Base-by-base conservation (phyloP, 75 land plant genomes). In the Selaginella tamariscina region DNA sequence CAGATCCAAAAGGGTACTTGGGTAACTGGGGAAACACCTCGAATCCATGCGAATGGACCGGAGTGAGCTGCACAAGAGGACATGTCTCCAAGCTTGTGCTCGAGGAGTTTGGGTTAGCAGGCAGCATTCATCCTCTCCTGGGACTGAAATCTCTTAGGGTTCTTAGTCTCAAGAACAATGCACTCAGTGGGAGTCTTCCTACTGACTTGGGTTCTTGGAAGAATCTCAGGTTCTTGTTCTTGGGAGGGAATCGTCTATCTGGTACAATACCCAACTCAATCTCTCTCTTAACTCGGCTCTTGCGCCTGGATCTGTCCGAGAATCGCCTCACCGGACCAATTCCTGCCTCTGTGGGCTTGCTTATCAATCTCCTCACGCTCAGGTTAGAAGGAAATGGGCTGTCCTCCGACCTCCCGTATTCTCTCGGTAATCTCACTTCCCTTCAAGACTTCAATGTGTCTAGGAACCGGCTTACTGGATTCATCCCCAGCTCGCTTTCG, bases 401-500 rank as follows among this genome's bases (percentile, higher is more conserved):
- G 32, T 32, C 65, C 84, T 8, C 31, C n/a, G 27, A 71, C 82
- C 0, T 86, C 86, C 8, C 24, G 64, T 32, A 74, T 86, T 55
- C n/a, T 18, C 63, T 90, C 8, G 70, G 80, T 23, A 68, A 66
- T 2, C 86, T 74, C 70, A 59, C 86, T 26, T 32, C 74, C 0
- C 69, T 88, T 5, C 56, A 54, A 2, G 15, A 54, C 54, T 86
- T 88, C 75, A 86, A 82, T 33, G 82, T 86, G 24, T 87, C 89
- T n/a, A 22, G 68, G 26, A 88, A 88, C 39, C 31, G 71, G 13
- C 77, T 88, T 21, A 23, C 74, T 59, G 93, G 93, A 2, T 56
- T 77, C 0, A 69, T 88, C 0, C 89, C 89, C 2, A 1, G 74
- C 0, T 44, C 78, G 0, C 57, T 88, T 23, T 27, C 54, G 11